Evolutionary conservation across 129 eudicot genomes (phyloP), one percentile per base, ranked within the genome.

Genomic region (Escallonia rubra): DNA sequence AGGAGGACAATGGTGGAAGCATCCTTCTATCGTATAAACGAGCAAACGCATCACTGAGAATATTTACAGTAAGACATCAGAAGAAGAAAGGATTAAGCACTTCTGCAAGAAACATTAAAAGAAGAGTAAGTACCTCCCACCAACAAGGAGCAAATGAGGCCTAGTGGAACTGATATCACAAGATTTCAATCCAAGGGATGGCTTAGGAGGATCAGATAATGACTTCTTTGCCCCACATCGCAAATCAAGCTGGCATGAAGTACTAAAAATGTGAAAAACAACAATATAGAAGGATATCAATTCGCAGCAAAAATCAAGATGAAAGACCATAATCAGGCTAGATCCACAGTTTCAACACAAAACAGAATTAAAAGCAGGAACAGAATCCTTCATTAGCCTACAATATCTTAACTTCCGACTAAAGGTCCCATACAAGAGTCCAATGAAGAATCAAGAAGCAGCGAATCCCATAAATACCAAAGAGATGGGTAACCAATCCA

Each of bases 11-110:
- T 70, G 98, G 98, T 45, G 98, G 87, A 70, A 92, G 89, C 98
- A 92, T 92, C 65, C 98, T 75, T 78, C 98, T 86, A 86, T 92
- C 98, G 74, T 88, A 92, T 70, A 92, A 64, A 56, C 98, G 96
- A 61, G 96, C 98, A 82, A 92, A 92, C 34, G 96, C 80, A 82
- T 92, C 98, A 84, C 98, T 92, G 91, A 86, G 78, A 66, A 11
- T 51, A 60, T 57, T 54, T 34, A 56, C 4, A 23, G 59, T 41
- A 42, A 55, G 5, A 46, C 50, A 84, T 72, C 69, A 75, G 69
- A 2, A 44, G 14, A 61, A 16, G 10, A 40, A 9, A 16, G 14
- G 11, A 40, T 48, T 59, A 43, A 43, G 40, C 41, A 65, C 59
- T 56, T 59, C 11, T 40, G 56, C 40, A 70, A 66, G 68, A 66